phyloP scores from a whole-genome alignment of 2,329 filamentous ascomycete species.

The Fusarium sp. region DNA sequence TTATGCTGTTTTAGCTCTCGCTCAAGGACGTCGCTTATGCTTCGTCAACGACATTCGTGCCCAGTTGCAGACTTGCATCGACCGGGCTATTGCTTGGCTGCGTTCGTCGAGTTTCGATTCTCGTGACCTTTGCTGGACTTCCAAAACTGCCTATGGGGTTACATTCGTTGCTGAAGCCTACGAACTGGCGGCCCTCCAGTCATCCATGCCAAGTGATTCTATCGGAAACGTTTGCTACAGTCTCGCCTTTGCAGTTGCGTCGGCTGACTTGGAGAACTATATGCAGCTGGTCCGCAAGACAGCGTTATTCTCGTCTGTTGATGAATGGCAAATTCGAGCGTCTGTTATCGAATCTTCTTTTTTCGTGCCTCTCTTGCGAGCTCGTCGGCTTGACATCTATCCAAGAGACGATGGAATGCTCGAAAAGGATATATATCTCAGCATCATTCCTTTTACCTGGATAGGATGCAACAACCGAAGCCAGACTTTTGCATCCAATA shows the following conservation, averaged over 20 bases:
- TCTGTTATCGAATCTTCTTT: not conserved
- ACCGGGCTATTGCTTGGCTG: not conserved
- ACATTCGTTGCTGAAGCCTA: conserved; percentile 4
- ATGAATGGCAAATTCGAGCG: not conserved
- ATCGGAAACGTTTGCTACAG: not conserved
- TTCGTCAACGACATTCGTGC: not conserved
- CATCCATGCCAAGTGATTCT: rapidly evolving
- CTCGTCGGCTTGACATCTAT: not conserved
- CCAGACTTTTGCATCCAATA: not conserved
- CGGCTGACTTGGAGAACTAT: not conserved
- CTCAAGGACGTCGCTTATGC: not conserved
- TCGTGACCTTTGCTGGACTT: not conserved
- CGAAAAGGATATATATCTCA: not conserved
- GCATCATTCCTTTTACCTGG: conserved; percentile 4
- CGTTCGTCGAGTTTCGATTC: rapidly evolving
- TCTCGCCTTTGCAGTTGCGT: not conserved
- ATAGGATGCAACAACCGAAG: conserved; percentile 1
- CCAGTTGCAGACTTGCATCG: not conserved
- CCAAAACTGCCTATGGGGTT: conserved; percentile 5
- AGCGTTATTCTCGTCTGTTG: not conserved
- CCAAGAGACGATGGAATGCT: not conserved
- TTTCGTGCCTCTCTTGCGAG: not conserved
- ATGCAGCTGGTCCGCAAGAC: not conserved
- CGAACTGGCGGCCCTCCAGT: not conserved
- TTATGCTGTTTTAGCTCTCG: not conserved